phyloP scores from a whole-genome alignment of 1,284 basidiomycete genomes.

The Flammula alnicola region DNA sequence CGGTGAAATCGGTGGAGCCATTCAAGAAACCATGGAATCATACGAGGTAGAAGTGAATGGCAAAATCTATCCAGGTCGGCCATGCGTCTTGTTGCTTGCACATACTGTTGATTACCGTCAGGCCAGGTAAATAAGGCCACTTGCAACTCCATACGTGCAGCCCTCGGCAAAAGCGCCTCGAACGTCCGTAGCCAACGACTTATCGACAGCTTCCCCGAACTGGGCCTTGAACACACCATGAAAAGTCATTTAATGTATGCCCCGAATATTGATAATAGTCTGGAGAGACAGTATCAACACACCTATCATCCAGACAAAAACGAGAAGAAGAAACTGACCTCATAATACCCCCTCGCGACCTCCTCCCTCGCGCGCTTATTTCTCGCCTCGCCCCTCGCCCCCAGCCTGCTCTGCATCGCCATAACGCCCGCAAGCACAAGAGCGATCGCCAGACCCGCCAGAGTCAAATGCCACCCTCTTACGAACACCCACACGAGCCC shows the following conservation, averaged over 20 bases:
- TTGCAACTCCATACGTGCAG: slow-evolving; percentile 82
- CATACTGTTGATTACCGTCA: too few relatives aligned
- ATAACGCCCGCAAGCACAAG: slow-evolving; percentile 85
- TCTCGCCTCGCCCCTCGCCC: slow-evolving; percentile 72
- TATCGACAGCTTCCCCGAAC: slow-evolving; percentile 67
- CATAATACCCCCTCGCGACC: slow-evolving; percentile 86
- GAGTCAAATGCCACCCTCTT: slow-evolving; percentile 90
- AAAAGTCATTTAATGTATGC: slow-evolving; percentile 88
- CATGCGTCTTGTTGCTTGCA: too few relatives aligned
- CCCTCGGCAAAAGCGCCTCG: slow-evolving; percentile 84
- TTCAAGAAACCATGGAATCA: too few relatives aligned
- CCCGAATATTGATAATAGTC: slow-evolving; percentile 84
- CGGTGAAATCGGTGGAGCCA: too few relatives aligned
- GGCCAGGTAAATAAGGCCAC: slow-evolving; percentile 85
- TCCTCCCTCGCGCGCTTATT: slow-evolving; percentile 89
- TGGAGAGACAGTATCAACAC: background rate
- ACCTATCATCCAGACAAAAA: background rate
- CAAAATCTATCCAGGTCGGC: too few relatives aligned
- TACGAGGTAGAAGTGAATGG: too few relatives aligned
- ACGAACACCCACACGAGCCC: slow-evolving; percentile 90
- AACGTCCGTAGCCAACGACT: slow-evolving; percentile 72
- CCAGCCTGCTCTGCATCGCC: slow-evolving; percentile 71
- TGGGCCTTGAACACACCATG: slow-evolving; percentile 73
- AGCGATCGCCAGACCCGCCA: slow-evolving; percentile 86
- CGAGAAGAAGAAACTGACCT: slow-evolving; percentile 32